Evolutionary conservation across 2,329 filamentous ascomycete species (phyloP).

Genomic region (Aureobasidium sp.): DNA sequence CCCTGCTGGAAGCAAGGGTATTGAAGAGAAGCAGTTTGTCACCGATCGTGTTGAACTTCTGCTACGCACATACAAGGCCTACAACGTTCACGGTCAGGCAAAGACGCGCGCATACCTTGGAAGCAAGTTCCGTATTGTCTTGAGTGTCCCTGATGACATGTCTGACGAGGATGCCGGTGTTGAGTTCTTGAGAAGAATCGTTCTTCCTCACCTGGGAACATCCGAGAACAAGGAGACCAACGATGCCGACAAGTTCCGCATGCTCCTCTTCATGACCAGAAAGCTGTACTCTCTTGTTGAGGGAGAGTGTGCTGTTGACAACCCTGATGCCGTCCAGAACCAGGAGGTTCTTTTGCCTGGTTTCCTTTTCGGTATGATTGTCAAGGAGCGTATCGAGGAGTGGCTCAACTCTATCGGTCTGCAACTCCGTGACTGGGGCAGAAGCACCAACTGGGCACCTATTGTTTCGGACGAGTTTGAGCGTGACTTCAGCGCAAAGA

Average conservation of each 20-base stretch:
- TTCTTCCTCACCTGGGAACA: constrained; percentile 85
- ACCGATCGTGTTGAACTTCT: constrained; percentile 90
- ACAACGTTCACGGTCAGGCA: constrained; percentile 70
- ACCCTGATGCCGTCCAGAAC: constrained; percentile 92
- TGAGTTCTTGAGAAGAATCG: constrained; percentile 82
- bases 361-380: constrained; percentile 86
- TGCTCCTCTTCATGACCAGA: constrained; percentile 90
- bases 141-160: constrained; percentile 76
- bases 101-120: constrained; percentile 83
- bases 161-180: constrained; percentile 82
- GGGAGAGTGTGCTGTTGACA: constrained; percentile 87
- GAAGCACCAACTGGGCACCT: constrained; percentile 41
- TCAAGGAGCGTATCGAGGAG: constrained; percentile 92
- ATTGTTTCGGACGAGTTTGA: constrained; percentile 75
- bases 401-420: constrained; percentile 59
- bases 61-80: constrained; percentile 86
- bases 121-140: constrained; percentile 79
- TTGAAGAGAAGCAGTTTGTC: constrained; percentile 78
- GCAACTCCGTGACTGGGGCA: constrained; percentile 42
- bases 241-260: constrained; percentile 85
- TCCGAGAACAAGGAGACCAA: constrained; percentile 74
- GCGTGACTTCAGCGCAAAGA: constrained; percentile 68
- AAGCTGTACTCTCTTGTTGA: constrained; percentile 92
- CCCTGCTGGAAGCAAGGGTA: constrained; percentile 62
- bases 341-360: constrained; percentile 92